phyloP scores from a whole-genome alignment of 228 moss, liverwort and hornwort species.

The Sphagnum magellanicum region DNA sequence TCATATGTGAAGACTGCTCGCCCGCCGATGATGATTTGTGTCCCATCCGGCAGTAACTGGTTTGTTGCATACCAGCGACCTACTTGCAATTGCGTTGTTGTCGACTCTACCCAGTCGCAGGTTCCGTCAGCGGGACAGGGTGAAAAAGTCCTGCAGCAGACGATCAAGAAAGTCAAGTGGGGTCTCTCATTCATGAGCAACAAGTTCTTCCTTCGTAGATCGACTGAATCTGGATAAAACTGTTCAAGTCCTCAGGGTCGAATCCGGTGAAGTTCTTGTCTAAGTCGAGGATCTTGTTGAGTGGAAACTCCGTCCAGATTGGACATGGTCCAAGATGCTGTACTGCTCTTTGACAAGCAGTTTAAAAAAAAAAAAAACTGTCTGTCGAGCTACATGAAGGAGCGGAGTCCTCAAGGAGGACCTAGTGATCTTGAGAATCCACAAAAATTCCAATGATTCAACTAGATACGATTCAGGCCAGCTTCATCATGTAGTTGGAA shows the following conservation, averaged over 20 bases:
- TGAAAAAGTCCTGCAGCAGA: constrained; percentile 1
- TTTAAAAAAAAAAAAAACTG: no score
- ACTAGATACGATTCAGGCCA: no score
- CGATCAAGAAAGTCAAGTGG: background rate
- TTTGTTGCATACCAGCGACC: constrained; percentile 79
- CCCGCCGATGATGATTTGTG: constrained; percentile 70
- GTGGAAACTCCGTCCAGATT: background rate
- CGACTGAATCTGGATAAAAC: no score
- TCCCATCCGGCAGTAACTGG: constrained; percentile 60
- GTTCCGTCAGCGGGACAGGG: constrained; percentile 16
- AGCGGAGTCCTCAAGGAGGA: no score
- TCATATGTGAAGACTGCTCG: constrained; percentile 33
- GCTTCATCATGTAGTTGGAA: no score
- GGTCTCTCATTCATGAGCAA: background rate
- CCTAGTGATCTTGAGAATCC: no score
- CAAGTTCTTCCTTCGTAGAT: no score
- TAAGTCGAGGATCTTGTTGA: no score
- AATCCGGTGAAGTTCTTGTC: background rate
- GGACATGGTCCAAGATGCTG: background rate
- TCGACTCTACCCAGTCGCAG: constrained; percentile 65
- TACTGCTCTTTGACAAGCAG: background rate
- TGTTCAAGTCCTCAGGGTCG: no score
- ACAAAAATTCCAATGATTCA: background rate
- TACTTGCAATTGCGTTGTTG: constrained; percentile 20
- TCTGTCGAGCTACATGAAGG: no score